Base-by-base conservation (phyloP, 371 early-diverging fungal genomes). In the Mortierella polycephala region DNA sequence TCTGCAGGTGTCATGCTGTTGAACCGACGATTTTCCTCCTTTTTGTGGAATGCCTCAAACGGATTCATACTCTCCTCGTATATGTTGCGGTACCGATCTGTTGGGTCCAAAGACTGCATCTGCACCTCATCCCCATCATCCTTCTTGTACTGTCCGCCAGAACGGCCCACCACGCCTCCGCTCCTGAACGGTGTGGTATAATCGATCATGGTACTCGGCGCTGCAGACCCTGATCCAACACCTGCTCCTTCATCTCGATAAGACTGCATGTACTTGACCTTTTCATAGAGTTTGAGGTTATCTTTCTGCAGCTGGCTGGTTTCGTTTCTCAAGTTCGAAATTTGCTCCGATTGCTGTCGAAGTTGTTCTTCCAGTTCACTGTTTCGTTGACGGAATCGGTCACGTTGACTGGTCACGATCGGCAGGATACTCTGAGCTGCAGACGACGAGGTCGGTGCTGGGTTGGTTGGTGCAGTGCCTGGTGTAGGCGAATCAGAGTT, bases 41-140 rank as follows among this genome's bases (percentile, higher is more conserved):
- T 89, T 47, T 87, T 81, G 65, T 93, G 92, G 82, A 96, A 96
- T 39, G 89, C 92, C 21, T 88, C 87, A 76, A 97, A 97, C 21
- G 96, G 97, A 74, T 97, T 95, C 83, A 95, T 87, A 47, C 85
- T 89, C 56, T 93, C 94, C 71, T 96, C 96, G 63, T 96, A 96
- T 63, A 93, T 74, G 56, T 85, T 84, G 9, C 88, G 82, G 83
- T 96, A 96, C 64, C 93, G 92, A 56, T 88, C 86, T 1, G 87
- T 81, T 10, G 88, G 87, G 60, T 88, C 84, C 61, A 89, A 45
- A 2, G 70, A 62, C 21, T 79, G 79, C 73, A 79, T 72, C n/a
- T 72, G 79, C 13, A 79, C 45, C 20, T 65, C 66, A 21, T 79
- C 79, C 2, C 73, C 69, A 60, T 79, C 79, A 47, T 62, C 57